A percentile compares a stretch with the other conserved stretches of the same genome.
These are phyloP conservation scores for Xylariaceae sp. DNA, from an alignment of 2,329 filamentous ascomycete species.

Conservation along the genomic window DNA sequence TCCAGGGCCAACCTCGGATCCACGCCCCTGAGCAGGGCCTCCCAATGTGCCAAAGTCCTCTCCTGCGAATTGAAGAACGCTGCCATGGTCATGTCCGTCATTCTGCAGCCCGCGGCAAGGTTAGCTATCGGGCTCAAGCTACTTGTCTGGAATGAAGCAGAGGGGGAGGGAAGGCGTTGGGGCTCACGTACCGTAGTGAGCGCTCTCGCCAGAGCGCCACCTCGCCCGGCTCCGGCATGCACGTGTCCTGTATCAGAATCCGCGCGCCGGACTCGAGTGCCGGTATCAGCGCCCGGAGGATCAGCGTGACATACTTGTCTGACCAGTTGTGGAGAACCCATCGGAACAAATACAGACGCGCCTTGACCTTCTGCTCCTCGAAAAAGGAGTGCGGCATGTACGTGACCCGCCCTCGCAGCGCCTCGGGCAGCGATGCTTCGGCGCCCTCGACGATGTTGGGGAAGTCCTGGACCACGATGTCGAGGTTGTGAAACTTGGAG, in stretches of 20 bases:
- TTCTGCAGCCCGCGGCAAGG: not conserved
- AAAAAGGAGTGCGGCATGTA: constrained; percentile 12
- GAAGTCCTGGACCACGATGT: constrained; percentile 12
- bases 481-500: constrained; percentile 2
- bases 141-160: not conserved
- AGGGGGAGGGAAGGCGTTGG: not conserved
- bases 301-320: constrained; percentile 8
- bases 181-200: constrained; percentile 1
- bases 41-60: constrained; percentile 1
- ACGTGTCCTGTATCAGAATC: constrained; percentile 9
- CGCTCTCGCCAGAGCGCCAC: constrained; percentile 5
- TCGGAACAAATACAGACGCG: constrained; percentile 12
- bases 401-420: not conserved
- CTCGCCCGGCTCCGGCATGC: constrained; percentile 3
- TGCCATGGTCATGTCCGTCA: constrained; percentile 2
- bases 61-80: constrained; percentile 5
- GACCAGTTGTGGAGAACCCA: constrained; percentile 14
- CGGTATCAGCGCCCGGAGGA: constrained; percentile 7
- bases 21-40: constrained; percentile 1
- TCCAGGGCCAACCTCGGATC: constrained; percentile 3
- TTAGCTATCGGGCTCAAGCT: not conserved
- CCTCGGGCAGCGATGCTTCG: not conserved
- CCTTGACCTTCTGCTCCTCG: constrained; percentile 2
- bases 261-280: constrained; percentile 3
- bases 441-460: constrained; percentile 4